These are phyloP conservation scores for Populus tremula DNA, from an alignment of 345 rosid genomes.

Conservation along the genomic window DNA sequence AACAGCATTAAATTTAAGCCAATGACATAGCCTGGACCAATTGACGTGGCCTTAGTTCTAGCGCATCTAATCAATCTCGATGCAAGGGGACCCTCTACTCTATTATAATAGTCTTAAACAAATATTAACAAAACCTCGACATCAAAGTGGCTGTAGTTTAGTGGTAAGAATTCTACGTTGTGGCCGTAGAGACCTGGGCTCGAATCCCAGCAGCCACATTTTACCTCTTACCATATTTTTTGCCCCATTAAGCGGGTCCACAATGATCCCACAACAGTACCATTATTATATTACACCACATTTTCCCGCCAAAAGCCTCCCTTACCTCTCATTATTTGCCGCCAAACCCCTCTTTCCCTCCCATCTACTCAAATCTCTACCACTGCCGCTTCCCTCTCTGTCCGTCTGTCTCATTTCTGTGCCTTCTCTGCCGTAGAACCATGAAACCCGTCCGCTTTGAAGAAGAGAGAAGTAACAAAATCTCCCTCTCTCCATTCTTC, in stretches of 20 bases:
- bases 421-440: constrained; percentile 13
- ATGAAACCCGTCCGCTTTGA: constrained; percentile 62
- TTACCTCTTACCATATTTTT: background rate
- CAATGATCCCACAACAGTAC: background rate
- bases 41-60: too few species aligned
- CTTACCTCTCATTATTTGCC: background rate
- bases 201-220: constrained; percentile 89
- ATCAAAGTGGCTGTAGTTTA: constrained; percentile 59
- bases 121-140: too few species aligned
- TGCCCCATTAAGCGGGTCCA: background rate
- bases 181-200: constrained; percentile 94
- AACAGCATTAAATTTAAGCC: too few species aligned
- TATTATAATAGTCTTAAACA: fast-evolving
- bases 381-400: background rate
- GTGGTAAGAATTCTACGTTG: constrained; percentile 83
- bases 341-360: constrained; percentile 7
- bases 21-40: too few species aligned
- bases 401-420: background rate
- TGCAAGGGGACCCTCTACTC: too few species aligned
- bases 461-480: constrained; percentile 55
- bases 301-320: constrained; percentile 48
- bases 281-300: background rate
- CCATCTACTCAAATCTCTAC: constrained; percentile 11
- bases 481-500: background rate
- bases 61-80: too few species aligned